Conservation (phyloP, 331 rosid genomes). For the Malus hybrid region DNA sequence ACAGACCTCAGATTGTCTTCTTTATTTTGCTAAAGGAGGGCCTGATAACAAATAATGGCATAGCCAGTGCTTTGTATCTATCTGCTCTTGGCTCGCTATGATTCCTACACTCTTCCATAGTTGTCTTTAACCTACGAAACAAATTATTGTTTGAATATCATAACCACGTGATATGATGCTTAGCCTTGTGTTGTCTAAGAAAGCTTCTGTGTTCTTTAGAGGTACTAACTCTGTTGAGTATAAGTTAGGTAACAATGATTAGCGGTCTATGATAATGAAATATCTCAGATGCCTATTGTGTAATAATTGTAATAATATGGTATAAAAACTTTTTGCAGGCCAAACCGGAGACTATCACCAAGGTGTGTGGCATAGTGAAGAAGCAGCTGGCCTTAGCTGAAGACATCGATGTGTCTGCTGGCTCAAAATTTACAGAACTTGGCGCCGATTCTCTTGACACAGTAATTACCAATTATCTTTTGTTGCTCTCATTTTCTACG, state of each 20-base stretch:
- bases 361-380: slow-evolving; percentile 69
- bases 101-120: not conserved
- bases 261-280: not conserved
- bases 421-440: slow-evolving; percentile 60
- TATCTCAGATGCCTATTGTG: not conserved
- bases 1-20: not conserved
- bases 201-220: not conserved
- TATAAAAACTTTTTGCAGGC: slow-evolving; percentile 41
- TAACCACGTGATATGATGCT: not conserved
- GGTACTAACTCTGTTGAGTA: not conserved
- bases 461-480: slow-evolving; percentile 22
- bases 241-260: not conserved
- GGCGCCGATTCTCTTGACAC: slow-evolving; percentile 96
- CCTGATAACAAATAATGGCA: not conserved
- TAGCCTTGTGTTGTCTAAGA: not conserved
- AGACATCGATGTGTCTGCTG: slow-evolving; percentile 39
- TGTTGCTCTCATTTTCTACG: not conserved
- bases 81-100: not conserved
- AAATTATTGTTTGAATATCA: not conserved
- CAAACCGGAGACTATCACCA: slow-evolving; percentile 61
- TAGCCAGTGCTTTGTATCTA: not conserved
- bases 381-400: slow-evolving; percentile 74
- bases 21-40: not conserved
- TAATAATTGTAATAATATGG: not conserved
- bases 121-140: not conserved